Evolutionary conservation across 345 rosid genomes (phyloP).

Genomic region (Linum usitatissimum): DNA sequence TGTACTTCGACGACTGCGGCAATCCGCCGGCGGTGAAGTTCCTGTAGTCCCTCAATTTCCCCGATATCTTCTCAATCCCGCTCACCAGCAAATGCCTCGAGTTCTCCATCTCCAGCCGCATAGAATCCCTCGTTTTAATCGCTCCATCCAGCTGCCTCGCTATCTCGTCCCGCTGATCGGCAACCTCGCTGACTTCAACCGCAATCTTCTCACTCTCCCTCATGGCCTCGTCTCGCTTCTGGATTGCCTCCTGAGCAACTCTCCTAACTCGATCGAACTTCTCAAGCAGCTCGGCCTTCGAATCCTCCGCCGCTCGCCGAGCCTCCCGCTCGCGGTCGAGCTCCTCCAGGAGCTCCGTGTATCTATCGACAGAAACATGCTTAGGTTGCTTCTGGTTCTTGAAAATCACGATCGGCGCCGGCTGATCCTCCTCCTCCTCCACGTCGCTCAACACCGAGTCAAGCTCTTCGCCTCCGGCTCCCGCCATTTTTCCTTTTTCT

Average conservation of each 20-base stretch:
- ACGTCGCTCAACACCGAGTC: constrained; percentile 88
- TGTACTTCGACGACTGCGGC: constrained; percentile 72
- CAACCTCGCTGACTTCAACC: constrained; percentile 42
- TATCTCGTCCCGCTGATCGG: constrained; percentile 43
- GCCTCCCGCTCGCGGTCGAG: constrained; percentile 85
- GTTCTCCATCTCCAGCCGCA: constrained; percentile 66
- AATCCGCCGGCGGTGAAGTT: constrained; percentile 62
- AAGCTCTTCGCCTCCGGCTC: constrained; percentile 43
- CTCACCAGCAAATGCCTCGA: constrained; percentile 83
- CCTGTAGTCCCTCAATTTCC: constrained; percentile 64
- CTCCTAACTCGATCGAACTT: constrained; percentile 59
- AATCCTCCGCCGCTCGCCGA: constrained; percentile 63
- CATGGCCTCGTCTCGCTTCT: constrained; percentile 60
- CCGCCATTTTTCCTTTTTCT: constrained; percentile 31
- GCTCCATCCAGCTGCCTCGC: constrained; percentile 52
- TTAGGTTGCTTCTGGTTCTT: constrained; percentile 28
- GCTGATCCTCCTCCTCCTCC: constrained; percentile 60
- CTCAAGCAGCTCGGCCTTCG: constrained; percentile 53
- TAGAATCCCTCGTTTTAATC: constrained; percentile 45
- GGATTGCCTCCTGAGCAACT: constrained; percentile 75
- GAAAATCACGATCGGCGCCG: constrained; percentile 31
- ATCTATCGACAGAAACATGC: constrained; percentile 35
- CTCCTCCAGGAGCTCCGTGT: constrained; percentile 59
- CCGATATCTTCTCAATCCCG: constrained; percentile 90
- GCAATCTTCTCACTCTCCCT: constrained; percentile 35